A percentile compares a stretch with the other conserved stretches of the same genome.
These are phyloP conservation scores for Heliocybe sulcata DNA, from an alignment of 1,284 basidiomycete species.

Conservation along the genomic window DNA sequence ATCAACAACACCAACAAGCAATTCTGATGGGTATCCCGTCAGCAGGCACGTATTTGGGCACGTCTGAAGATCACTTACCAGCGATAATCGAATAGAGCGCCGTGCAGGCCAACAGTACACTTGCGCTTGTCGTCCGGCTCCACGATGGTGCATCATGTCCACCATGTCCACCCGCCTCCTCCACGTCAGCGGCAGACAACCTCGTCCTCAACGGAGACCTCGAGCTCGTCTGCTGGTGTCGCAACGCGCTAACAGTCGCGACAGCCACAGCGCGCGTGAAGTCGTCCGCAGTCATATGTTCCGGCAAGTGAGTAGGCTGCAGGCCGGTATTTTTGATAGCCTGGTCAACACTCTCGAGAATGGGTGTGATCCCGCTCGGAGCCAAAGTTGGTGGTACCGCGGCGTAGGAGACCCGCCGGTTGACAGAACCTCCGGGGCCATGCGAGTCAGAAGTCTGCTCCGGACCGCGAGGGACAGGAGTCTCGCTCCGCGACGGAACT, in stretches of 20 bases:
- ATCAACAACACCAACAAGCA: constrained; percentile 94
- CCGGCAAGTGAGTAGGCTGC: constrained; percentile 51
- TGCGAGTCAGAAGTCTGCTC: constrained; percentile 11
- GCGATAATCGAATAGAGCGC: constrained; percentile 94
- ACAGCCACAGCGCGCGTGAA: constrained; percentile 88
- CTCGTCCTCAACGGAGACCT: constrained; percentile 38
- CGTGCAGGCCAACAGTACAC: constrained; percentile 85
- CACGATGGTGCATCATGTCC: constrained; percentile 97
- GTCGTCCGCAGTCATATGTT: constrained; percentile 75
- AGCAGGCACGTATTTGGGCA: not conserved
- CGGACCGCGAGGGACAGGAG: constrained; percentile 29
- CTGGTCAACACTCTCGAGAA: constrained; percentile 72
- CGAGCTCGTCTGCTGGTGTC: constrained; percentile 60
- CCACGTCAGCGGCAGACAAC: constrained; percentile 21
- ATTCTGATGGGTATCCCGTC: constrained; percentile 47
- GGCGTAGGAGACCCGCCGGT: constrained; percentile 53
- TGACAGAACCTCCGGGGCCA: constrained; percentile 28
- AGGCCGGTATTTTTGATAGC: constrained; percentile 61
- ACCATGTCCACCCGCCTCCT: constrained; percentile 45
- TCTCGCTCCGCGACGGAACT: constrained; percentile 29
- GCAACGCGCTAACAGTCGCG: constrained; percentile 80
- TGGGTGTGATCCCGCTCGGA: constrained; percentile 45
- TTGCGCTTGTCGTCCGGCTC: constrained; percentile 83
- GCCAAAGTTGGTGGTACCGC: constrained; percentile 26
- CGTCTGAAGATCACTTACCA: constrained; percentile 41